These are phyloP conservation scores for Neofusicoccum sp. DNA, from an alignment of 2,329 filamentous ascomycete genomes.

Conservation along the genomic window DNA sequence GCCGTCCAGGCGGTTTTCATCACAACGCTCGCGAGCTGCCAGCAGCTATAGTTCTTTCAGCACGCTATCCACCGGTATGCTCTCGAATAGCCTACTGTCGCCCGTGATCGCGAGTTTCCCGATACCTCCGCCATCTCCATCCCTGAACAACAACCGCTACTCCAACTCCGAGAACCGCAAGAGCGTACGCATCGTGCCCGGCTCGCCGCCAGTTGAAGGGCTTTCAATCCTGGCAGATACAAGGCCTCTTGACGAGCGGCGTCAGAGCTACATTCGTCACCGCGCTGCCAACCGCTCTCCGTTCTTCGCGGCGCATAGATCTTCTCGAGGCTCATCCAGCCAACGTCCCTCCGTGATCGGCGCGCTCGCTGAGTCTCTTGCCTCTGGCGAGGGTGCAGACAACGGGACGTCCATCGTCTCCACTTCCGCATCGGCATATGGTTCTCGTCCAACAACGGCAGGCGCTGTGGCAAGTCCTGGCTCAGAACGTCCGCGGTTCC, in stretches of 20 bases:
- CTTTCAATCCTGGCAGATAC: slow-evolving; percentile 34
- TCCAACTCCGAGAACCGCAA: slow-evolving; percentile 34
- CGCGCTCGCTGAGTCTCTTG: background rate
- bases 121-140: slow-evolving; percentile 31
- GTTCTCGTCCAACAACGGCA: background rate
- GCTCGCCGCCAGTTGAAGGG: slow-evolving; percentile 36
- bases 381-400: background rate
- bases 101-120: slow-evolving; percentile 43
- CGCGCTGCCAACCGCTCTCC: slow-evolving; percentile 42
- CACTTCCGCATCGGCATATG: background rate
- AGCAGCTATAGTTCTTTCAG: slow-evolving; percentile 42
- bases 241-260: slow-evolving; percentile 43
- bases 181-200: slow-evolving; percentile 39
- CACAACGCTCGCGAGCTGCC: slow-evolving; percentile 25
- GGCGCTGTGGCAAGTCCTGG: background rate
- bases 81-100: slow-evolving; percentile 31
- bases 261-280: slow-evolving; percentile 46
- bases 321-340: slow-evolving; percentile 33
- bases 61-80: slow-evolving; percentile 42
- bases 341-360: slow-evolving; percentile 18
- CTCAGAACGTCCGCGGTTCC: background rate
- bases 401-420: no score
- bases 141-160: slow-evolving; percentile 30
- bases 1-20: slow-evolving; percentile 1
- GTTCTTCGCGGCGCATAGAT: slow-evolving; percentile 41